phyloP scores from a whole-genome alignment of 2,329 filamentous ascomycete genomes.

The Graphiopsis chlorocephala region DNA sequence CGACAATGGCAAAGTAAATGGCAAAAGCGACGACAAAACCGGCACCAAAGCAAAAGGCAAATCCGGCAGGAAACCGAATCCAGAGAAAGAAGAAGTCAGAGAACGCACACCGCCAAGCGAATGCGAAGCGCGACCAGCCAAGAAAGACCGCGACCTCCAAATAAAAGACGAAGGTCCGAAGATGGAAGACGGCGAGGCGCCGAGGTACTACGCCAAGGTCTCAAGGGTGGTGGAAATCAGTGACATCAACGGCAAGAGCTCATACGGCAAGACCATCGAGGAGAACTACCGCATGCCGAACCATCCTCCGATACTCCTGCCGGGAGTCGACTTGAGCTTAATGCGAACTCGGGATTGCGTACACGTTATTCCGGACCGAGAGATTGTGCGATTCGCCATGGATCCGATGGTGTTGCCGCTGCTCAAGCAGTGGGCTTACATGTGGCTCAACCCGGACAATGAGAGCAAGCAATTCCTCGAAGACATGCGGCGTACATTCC shows the following conservation, averaged over 20 bases:
- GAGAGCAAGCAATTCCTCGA: not conserved
- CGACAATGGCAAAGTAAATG: not conserved
- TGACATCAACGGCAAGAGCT: not conserved
- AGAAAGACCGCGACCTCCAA: not conserved
- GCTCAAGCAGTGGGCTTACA: constrained; percentile 8
- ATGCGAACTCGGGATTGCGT: not conserved
- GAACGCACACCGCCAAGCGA: not conserved
- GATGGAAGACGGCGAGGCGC: constrained; percentile 1
- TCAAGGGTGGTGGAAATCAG: not conserved
- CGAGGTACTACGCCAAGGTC: constrained; percentile 5
- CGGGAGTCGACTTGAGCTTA: constrained; percentile 6
- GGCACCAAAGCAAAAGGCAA: not conserved
- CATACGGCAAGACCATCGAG: not conserved
- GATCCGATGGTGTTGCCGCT: not conserved
- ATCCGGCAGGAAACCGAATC: not conserved
- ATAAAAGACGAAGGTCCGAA: not conserved
- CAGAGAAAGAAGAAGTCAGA: not conserved
- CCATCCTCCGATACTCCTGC: not conserved
- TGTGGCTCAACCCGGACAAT: constrained; percentile 11
- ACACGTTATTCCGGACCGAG: not conserved
- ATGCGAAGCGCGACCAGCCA: not conserved
- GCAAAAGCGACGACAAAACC: not conserved
- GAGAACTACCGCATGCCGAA: constrained; percentile 2
- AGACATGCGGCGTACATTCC: not conserved
- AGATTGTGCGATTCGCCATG: constrained; percentile 8